phyloP scores from a whole-genome alignment of 1,139 yeast genomes.

The Suhomyces ambrosiae region DNA sequence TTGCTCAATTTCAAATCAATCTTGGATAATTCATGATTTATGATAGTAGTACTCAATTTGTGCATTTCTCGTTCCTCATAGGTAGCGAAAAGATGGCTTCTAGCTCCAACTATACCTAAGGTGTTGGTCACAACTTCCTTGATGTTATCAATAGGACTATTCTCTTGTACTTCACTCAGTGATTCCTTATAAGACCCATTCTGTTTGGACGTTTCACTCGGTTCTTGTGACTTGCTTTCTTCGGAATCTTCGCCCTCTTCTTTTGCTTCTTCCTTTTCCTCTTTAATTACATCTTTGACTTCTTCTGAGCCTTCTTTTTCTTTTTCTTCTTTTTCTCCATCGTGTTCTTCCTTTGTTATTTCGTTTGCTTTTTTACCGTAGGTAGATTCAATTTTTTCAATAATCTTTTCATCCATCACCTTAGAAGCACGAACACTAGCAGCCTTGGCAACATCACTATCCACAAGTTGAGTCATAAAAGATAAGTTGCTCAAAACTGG shows the following conservation, averaged over 20 bases:
- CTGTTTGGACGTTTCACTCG: conserved; percentile 4
- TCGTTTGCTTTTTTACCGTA: conserved; percentile 20
- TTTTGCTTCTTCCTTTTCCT: conserved; percentile 7
- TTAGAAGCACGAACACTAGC: conserved; percentile 71
- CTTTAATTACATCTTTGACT: background rate
- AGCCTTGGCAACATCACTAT: conserved; percentile 81
- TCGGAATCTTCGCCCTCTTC: conserved; percentile 5
- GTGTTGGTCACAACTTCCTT: conserved; percentile 58
- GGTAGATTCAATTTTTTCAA: conserved; percentile 36
- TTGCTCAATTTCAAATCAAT: conserved; percentile 75
- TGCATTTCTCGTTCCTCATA: conserved; percentile 82
- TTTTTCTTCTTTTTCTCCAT: conserved; percentile 15
- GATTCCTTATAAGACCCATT: conserved; percentile 10
- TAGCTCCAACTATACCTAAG: conserved; percentile 72
- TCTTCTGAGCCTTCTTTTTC: conserved; percentile 1
- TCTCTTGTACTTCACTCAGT: conserved; percentile 7
- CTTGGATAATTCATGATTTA: conserved; percentile 73
- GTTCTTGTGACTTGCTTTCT: conserved; percentile 1
- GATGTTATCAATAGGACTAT: conserved; percentile 18
- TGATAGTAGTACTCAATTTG: conserved; percentile 56
- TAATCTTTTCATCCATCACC: conserved; percentile 53
- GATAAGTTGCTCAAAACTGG: conserved; percentile 91
- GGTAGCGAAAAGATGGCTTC: conserved; percentile 80
- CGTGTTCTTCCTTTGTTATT: background rate
- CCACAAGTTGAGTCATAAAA: conserved; percentile 83